Evolutionary conservation across 2,329 filamentous ascomycete genomes (phyloP).

Genomic region (Onygenales sp.): DNA sequence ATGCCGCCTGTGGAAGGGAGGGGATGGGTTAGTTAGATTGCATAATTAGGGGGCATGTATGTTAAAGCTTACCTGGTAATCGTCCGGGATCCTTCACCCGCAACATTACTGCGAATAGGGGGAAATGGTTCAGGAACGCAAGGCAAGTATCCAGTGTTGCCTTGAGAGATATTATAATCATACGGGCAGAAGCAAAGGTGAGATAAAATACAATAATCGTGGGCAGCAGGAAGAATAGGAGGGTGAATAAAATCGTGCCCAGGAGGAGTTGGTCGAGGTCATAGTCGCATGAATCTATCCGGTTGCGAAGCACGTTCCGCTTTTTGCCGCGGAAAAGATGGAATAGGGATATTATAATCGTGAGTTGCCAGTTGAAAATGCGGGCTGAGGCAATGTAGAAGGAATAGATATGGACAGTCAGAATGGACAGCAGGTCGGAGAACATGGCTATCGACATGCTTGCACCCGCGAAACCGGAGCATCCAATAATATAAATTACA

Average conservation of each 20-base stretch:
- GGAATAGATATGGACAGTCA: conserved; percentile 94
- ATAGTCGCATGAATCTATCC: conserved; percentile 98
- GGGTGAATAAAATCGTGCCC: conserved; percentile 90
- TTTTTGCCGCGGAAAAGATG: conserved; percentile 98
- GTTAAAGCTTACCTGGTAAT: conserved; percentile 57
- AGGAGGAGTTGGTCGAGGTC: conserved; percentile 93
- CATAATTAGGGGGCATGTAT: conserved; percentile 6
- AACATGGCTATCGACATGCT: conserved; percentile 96
- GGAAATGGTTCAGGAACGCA: conserved; percentile 94
- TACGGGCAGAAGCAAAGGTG: conserved; percentile 87
- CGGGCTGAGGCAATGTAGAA: conserved; percentile 96
- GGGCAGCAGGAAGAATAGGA: conserved; percentile 88
- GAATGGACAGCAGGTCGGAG: conserved; percentile 80
- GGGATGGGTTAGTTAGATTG: conserved; percentile 8
- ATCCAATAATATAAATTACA: conserved; percentile 85
- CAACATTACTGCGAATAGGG: conserved; percentile 92
- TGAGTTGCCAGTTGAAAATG: conserved; percentile 98
- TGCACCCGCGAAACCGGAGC: conserved; percentile 88
- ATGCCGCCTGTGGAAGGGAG: conserved; percentile 54
- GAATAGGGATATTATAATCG: conserved; percentile 93
- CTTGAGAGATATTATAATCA: conserved; percentile 90
- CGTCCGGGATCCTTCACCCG: conserved; percentile 85
- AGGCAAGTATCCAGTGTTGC: conserved; percentile 83
- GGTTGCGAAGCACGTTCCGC: conserved; percentile 89
- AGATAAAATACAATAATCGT: conserved; percentile 96